Evolutionary conservation across 192 early-diverging fungal species (phyloP).

Genomic region (Backusella circina): DNA sequence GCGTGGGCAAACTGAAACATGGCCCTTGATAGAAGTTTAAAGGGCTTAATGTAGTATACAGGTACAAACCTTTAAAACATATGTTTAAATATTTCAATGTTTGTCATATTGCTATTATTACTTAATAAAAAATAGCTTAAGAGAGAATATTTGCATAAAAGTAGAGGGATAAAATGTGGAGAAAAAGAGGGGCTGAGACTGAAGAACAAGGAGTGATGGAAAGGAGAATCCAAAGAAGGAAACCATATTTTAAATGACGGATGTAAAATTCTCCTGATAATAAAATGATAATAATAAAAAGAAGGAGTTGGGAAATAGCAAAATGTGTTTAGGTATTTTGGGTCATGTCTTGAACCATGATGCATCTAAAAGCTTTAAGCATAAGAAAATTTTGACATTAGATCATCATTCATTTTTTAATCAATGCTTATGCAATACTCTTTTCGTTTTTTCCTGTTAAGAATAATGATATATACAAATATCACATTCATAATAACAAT

Average conservation of each 20-base stretch:
- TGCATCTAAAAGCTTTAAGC: background rate
- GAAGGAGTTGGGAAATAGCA: background rate
- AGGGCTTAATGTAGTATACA: background rate
- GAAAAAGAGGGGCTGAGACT: background rate
- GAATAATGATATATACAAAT: background rate
- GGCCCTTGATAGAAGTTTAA: background rate
- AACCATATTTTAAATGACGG: conserved; percentile 3
- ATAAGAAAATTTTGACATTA: background rate
- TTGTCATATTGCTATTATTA: background rate
- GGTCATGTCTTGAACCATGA: background rate
- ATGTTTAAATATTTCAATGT: background rate
- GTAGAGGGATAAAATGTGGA: conserved; percentile 3
- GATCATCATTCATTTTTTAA: background rate
- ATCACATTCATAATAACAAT: background rate
- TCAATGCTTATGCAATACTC: background rate
- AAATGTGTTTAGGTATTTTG: background rate
- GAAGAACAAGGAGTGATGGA: background rate
- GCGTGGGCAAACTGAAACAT: background rate
- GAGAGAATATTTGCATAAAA: background rate
- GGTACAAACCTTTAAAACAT: background rate
- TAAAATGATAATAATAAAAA: background rate
- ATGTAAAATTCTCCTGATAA: background rate
- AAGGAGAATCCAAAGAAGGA: background rate
- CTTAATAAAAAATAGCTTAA: background rate
- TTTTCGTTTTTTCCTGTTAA: background rate